Percentiles rank a stretch among this genome's conserved stretches.
Conservation (phyloP, 2,329 filamentous ascomycete species). For the Paracorniculantispora psalliotae region DNA sequence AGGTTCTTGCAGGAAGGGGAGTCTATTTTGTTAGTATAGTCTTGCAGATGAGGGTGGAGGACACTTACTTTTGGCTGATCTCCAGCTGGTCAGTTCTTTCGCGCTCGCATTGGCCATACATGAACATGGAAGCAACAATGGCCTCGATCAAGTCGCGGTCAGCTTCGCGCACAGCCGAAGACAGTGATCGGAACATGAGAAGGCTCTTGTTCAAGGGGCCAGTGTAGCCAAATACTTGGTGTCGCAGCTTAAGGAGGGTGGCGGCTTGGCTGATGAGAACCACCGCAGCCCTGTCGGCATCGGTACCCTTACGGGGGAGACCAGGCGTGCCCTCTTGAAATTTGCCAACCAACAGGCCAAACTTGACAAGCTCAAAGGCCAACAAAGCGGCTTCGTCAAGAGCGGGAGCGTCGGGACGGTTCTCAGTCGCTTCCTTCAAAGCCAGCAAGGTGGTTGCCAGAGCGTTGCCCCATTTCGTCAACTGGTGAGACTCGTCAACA, state of each 20-base stretch:
- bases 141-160: constrained; percentile 83
- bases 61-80: constrained; percentile 64
- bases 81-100: constrained; percentile 61
- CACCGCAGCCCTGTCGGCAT: constrained; percentile 71
- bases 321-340: constrained; percentile 54
- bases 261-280: constrained; percentile 83
- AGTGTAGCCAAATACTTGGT: constrained; percentile 85
- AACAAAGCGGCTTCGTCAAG: constrained; percentile 76
- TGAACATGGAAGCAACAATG: constrained; percentile 71
- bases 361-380: constrained; percentile 77
- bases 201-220: constrained; percentile 89
- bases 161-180: constrained; percentile 70
- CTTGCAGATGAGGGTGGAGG: constrained; percentile 12
- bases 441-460: constrained; percentile 64
- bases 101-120: constrained; percentile 73
- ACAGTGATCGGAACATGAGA: constrained; percentile 78
- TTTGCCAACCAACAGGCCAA: constrained; percentile 71
- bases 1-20: constrained; percentile 65
- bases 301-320: constrained; percentile 51
- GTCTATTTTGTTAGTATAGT: constrained; percentile 30
- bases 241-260: constrained; percentile 74
- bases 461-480: constrained; percentile 80
- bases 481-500: constrained; percentile 68
- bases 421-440: constrained; percentile 50
- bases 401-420: constrained; percentile 37